A percentile compares a stretch with the other conserved stretches of the same genome.
These are phyloP conservation scores for Candida broadrunensis DNA, from an alignment of 805 yeast species.

Conservation along the genomic window DNA sequence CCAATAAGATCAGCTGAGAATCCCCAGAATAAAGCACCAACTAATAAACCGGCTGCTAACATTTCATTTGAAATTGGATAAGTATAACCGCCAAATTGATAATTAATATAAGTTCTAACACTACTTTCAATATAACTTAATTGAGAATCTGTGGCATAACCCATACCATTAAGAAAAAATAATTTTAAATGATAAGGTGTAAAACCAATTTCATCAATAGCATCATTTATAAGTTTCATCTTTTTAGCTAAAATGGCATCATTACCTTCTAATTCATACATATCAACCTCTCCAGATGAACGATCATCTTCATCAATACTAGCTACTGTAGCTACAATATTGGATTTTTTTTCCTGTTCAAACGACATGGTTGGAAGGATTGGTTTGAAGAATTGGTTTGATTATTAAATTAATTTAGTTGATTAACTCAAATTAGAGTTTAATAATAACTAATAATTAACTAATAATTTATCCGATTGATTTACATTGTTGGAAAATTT, in stretches of 20 bases:
- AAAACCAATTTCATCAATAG: constrained; percentile 57
- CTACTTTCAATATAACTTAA: constrained; percentile 19
- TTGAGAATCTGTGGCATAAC: constrained; percentile 34
- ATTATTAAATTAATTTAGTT: no score
- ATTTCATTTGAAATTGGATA: constrained; percentile 25
- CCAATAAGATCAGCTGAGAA: constrained; percentile 55
- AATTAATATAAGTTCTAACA: constrained; percentile 22
- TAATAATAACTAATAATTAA: no score
- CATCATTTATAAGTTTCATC: constrained; percentile 46
- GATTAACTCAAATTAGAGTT: no score
- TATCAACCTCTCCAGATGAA: constrained; percentile 8
- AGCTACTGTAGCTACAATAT: neutral
- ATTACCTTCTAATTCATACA: constrained; percentile 14
- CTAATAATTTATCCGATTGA: no score
- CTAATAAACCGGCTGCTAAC: constrained; percentile 41
- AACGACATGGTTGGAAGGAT: neutral
- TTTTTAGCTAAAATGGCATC: constrained; percentile 39
- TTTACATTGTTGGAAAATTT: no score
- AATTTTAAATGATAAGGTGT: constrained; percentile 31
- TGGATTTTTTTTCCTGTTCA: neutral
- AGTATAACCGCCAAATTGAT: constrained; percentile 21
- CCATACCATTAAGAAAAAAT: constrained; percentile 35
- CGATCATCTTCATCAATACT: neutral
- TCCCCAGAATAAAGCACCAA: constrained; percentile 58
- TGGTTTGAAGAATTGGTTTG: no score